A percentile compares a stretch with the other conserved stretches of the same genome.
phyloP scores from a whole-genome alignment of 331 rosid genomes.

The Telfairia occidentalis region DNA sequence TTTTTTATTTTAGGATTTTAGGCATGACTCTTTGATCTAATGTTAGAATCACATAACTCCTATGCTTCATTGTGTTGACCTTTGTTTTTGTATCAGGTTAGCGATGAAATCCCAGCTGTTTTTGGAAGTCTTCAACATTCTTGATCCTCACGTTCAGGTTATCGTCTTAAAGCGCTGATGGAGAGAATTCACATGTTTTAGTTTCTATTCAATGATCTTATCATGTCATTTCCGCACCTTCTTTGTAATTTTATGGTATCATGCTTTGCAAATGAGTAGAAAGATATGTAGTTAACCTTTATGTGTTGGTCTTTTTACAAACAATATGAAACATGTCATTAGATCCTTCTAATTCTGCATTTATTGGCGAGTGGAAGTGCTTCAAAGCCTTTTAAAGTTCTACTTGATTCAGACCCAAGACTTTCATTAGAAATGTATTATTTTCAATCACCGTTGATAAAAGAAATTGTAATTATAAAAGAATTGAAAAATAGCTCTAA shows the following conservation, averaged over 20 bases:
- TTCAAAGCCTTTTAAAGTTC: background rate
- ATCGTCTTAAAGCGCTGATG: background rate
- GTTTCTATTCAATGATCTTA: background rate
- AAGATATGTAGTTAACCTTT: background rate
- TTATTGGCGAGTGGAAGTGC: background rate
- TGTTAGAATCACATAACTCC: background rate
- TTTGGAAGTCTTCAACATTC: conserved; percentile 35
- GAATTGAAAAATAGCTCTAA: background rate
- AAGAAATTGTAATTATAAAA: background rate
- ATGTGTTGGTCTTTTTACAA: background rate
- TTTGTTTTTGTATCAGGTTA: conserved; percentile 45
- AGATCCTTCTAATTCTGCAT: background rate
- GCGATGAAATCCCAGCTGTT: conserved; percentile 49
- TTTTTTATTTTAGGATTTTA: background rate
- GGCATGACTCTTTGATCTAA: background rate
- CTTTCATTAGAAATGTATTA: background rate
- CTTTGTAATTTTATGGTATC: background rate
- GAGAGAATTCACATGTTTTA: background rate
- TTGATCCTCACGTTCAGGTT: conserved; percentile 80
- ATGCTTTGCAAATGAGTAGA: background rate
- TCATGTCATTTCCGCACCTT: background rate
- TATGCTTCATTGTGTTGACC: background rate
- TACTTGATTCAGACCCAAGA: background rate
- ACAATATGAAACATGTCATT: background rate
- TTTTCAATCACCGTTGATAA: background rate